phyloP scores from a whole-genome alignment of 2,329 filamentous ascomycete species.

The Pyrenophora graminea region DNA sequence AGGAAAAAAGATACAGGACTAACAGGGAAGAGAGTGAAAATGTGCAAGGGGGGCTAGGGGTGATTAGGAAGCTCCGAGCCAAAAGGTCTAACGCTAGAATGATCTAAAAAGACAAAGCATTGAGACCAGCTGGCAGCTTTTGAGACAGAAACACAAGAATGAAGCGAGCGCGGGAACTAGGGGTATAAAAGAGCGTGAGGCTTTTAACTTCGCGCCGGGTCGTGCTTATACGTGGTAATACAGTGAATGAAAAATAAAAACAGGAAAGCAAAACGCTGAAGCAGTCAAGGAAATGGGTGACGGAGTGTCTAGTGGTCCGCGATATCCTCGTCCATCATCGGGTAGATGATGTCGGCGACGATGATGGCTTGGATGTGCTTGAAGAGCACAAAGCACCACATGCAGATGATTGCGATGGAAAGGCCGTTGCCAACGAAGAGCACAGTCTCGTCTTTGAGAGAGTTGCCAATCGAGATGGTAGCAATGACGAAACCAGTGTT shows the following conservation, averaged over 20 bases:
- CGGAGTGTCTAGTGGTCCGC: slow-evolving; percentile 35
- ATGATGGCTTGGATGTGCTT: slow-evolving; percentile 58
- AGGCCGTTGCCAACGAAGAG: slow-evolving; percentile 51
- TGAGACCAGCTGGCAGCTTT: slow-evolving; percentile 26
- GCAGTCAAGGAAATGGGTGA: background rate
- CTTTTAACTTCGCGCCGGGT: slow-evolving; percentile 8
- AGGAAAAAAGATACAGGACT: slow-evolving; percentile 6
- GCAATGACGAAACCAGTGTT: slow-evolving; percentile 51
- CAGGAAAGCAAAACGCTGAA: background rate
- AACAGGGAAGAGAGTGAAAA: background rate
- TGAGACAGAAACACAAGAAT: background rate
- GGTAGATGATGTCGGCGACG: slow-evolving; percentile 60
- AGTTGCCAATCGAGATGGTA: slow-evolving; percentile 48
- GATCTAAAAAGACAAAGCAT: slow-evolving; percentile 19
- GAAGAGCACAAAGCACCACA: slow-evolving; percentile 60
- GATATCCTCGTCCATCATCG: slow-evolving; percentile 63
- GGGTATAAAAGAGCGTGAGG: slow-evolving; percentile 26
- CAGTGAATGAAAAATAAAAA: slow-evolving; percentile 12
- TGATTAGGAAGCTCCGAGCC: slow-evolving; percentile 21
- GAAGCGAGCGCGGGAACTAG: slow-evolving; percentile 5
- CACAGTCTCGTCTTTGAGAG: slow-evolving; percentile 42
- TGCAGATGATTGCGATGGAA: slow-evolving; percentile 56
- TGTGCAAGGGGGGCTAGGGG: background rate
- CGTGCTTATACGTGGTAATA: slow-evolving; percentile 7
- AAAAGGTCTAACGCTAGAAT: slow-evolving; percentile 10